Base-by-base conservation (phyloP, 2,329 filamentous ascomycete species). In the Aspergillus pseudotamarii region DNA sequence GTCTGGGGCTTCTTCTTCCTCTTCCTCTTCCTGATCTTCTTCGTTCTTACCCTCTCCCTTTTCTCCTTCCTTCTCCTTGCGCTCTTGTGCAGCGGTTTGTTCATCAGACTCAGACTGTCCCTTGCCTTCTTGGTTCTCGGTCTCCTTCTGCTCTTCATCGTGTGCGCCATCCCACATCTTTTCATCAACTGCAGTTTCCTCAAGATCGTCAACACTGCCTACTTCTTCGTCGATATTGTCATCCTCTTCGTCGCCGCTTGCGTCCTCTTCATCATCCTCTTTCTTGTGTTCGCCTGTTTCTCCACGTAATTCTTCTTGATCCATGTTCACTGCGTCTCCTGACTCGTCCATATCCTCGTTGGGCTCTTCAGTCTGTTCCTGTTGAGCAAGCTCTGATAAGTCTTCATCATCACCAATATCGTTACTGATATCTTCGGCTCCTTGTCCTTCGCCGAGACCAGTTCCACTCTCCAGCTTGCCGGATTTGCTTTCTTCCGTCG, bases 351-450 rank as follows among this genome's bases (percentile, higher is more conserved):
- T 80, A 16, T 82, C 78, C 9, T 79, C 78, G 16, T 74, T 74
- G 9, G 76, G 71, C 54, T 91, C 79, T 53, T 84, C 86, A 65
- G 88, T 85, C 64, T 92, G 90, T 48, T 89, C 86, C 72, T 97
- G 91, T 75, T 97, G 92, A 0, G 95, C 94, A 51, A 99, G 83
- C 69, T 99, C 95, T 0, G 91, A 89, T 5, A 99, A 81, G 74
- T 99, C 94, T 76, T 99, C 95, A 64, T 99, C 94, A 19, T 94
- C 90, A 66, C 92, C 88, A 54, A 99, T 91, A 72, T 99, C 95
- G 75, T 99, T 98, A 79, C 94, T 98, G 68, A 99, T 98, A 77
- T 99, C 94, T 75, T 99, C 94, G 5, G 91, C 94, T 21, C 94
- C 96, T 77, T 97, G 92, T 12, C 95, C 96, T 53, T 97, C 95